Base-by-base conservation (phyloP, 345 rosid genomes). In the Salix suchowensis region DNA sequence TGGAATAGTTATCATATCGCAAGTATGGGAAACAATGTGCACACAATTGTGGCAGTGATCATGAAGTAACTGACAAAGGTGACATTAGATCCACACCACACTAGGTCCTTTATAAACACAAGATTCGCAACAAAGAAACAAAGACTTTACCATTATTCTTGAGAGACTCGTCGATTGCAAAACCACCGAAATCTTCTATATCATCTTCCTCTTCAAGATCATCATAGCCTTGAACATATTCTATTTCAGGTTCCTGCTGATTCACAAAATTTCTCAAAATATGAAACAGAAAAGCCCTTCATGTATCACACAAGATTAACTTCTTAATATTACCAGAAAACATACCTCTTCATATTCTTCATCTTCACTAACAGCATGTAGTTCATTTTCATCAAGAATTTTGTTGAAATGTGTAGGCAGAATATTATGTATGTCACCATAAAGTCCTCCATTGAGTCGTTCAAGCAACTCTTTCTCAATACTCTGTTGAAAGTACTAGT, bases 151-250 rank as follows among this genome's bases (percentile, higher is more conserved):
- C 89, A 80, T 85, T 72, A 70, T 78, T 87, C 39, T 50, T 52
- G 78, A 24, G 80, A 61, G 81, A 30, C 60, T 84, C 75, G 0
- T 78, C 82, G 8, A 85, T 69, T 60, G 82, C 85, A 71, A 84
- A 54, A 67, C 85, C 86, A 78, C 70, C 86, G 73, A 88, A 88
- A 82, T 95, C 97, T 91, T 95, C 98, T 37, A 96, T 96, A 73
- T 96, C 99, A 21, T 91, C 94, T 79, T 93, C 98, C 72, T 86
- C 94, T 76, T 89, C 97, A 30, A 93, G 89, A 58, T 87, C 98
- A 61, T 90, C 91, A 72, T 82, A 84, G 39, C 89, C 93, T 84
- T 93, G 97, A 70, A 96, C 94, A 79, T 86, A 96, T 84, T 96
- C 97, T 66, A 86, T 80, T 75, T 85, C 87, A 70, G 80, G 80